phyloP scores from a whole-genome alignment of 2,329 filamentous ascomycete species.

The Ascochyta fabae region DNA sequence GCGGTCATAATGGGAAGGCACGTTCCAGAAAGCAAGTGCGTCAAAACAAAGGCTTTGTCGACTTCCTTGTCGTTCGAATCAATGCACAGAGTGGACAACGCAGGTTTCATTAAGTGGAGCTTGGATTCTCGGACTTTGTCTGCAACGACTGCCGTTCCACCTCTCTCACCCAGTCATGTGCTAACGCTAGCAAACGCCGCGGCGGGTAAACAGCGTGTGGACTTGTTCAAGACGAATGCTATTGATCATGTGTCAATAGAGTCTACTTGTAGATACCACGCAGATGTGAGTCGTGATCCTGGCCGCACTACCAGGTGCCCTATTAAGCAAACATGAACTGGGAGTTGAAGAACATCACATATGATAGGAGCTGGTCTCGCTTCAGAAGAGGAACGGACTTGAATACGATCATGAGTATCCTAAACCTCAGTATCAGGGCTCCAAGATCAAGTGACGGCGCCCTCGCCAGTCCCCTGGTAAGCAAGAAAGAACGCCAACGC shows the following conservation, averaged over 20 bases:
- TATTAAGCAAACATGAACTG: not conserved
- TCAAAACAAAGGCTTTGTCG: slow-evolving; percentile 4
- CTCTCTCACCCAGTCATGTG: not conserved
- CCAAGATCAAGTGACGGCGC: not conserved
- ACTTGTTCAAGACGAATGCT: not conserved
- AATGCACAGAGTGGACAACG: not conserved
- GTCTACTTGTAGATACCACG: not conserved
- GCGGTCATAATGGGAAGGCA: slow-evolving; percentile 12
- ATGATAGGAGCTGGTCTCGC: not conserved
- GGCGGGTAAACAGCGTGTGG: too few species aligned
- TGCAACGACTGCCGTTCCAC: not conserved
- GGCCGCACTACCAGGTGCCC: not conserved
- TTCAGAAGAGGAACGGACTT: not conserved
- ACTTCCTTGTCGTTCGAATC: not conserved
- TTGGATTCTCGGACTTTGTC: not conserved
- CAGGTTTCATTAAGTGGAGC: not conserved
- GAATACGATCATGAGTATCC: not conserved
- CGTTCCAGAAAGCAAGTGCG: not conserved
- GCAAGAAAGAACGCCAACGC: slow-evolving; percentile 6
- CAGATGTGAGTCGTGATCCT: not conserved
- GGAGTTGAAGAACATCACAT: not conserved
- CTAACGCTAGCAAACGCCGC: not conserved
- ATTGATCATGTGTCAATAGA: not conserved
- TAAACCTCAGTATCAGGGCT: not conserved
- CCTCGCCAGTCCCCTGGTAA: not conserved